Base-by-base conservation (phyloP, 371 early-diverging fungal genomes). In the Mucor circinelloides region DNA sequence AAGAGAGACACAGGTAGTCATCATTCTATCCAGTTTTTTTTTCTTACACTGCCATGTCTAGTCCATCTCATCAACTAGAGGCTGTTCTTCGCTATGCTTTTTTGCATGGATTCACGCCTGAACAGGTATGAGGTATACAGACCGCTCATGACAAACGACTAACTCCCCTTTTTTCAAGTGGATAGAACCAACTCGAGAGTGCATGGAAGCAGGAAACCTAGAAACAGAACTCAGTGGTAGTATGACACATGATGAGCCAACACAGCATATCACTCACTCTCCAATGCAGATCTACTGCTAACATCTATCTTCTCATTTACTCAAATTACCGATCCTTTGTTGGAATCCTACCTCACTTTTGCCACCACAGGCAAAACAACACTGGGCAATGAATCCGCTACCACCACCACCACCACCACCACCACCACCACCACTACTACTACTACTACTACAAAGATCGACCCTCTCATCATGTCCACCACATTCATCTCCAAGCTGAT, bases 281-380 rank as follows among this genome's bases (percentile, higher is more conserved):
- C 28, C 38, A 34, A 17, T 48, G 9, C 62, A 81, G 82, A 76
- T 6, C 40, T 82, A 7, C 56, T 82, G n/a, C 60, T 82, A n/a
- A 73, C 58, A 28, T 74, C 69, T 10, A 27, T 77, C 19, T 82
- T 82, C 52, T 69, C 77, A 15, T 62, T 74, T 17, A 74, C 74
- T 17, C 69, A 70, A 27, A 63, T 74, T 0, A 60, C 70, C 27
- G 74, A 82, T 68, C 69, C 74, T 21, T 56, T 74, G 21, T 52
- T 82, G 7, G 82, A 82, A 60, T 73, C 68, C 6, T 82, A 82
- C 42, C 44, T 81, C n/a, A 72, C 76, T 19, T 70, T 59, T 59
- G 77, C 76, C 2, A 58, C 66, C 13, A 77, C 76, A 8, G 75
- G 77, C 25, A 19, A 57, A 34, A 6, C 58, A 17, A 44, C 59